Base-by-base conservation (phyloP, 257 asterid genomes). In the Catharanthus roseus region DNA sequence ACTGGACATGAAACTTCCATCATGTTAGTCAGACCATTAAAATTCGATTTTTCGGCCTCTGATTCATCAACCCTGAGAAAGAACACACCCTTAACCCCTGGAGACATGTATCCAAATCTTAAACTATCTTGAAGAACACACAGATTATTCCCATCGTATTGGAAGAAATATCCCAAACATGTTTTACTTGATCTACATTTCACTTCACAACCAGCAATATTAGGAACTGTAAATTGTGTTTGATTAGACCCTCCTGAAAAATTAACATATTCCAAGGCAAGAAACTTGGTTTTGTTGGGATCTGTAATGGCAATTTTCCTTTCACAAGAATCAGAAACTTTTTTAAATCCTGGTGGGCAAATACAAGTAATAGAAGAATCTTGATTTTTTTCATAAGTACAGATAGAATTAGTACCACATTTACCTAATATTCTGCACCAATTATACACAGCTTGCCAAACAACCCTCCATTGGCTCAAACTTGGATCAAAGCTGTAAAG, bases 311-410 rank as follows among this genome's bases (percentile, higher is more conserved):
- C 80, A 10, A 42, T 71, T 61, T 81, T 86, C 77, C 84, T 72
- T 70, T 66, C 77, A 41, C 97, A 91, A 7, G 88, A 73, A 54
- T 74, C 71, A 51, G 51, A 41, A 42, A 51, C 65, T 62, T 55
- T 72, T 57, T 15, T 65, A 63, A 82, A 91, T 72, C 96, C 97
- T 15, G 97, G 96, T 60, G 96, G 96, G 79, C 96, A 91, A 3
- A 82, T 75, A 39, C 97, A 91, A 4, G 87, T 80, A 57, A 95
- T 84, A 26, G 85, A 77, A 58, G 75, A 58, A 60, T 72, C 82
- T 28, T 78, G 81, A 10, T 38, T 67, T 75, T 80, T 16, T 68
- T 91, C 84, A 68, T 78, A 89, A 70, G 83, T 67, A 70, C 97
- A 91, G 26, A 91, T 79, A 21, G 88, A 85, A 73, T 88, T 85